Percentiles rank a stretch among this genome's conserved stretches.
Conservation (phyloP, 2,329 filamentous ascomycete genomes). For the Byssochlamys sp. region DNA sequence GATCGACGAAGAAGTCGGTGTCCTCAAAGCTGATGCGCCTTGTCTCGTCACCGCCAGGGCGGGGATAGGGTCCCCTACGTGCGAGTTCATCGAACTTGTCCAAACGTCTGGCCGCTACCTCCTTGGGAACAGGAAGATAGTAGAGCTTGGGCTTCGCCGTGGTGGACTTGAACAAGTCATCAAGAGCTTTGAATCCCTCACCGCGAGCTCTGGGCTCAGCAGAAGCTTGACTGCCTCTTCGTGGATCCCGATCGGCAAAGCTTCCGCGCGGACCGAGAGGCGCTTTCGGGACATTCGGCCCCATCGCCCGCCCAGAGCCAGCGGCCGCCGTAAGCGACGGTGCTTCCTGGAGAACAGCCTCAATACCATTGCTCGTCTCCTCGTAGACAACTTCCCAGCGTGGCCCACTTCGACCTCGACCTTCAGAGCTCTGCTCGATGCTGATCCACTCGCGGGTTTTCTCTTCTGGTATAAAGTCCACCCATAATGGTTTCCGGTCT, state of each 20-base stretch:
- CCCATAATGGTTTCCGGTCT: conserved; percentile 72
- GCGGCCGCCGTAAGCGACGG: conserved; percentile 17
- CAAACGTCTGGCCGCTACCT: conserved; percentile 56
- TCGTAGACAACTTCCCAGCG: conserved; percentile 68
- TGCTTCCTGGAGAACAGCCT: conserved; percentile 48
- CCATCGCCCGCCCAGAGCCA: conserved; percentile 10
- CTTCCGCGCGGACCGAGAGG: conserved; percentile 18
- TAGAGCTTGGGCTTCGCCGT: conserved; percentile 56
- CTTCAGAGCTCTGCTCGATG: conserved; percentile 48
- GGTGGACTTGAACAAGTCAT: conserved; percentile 53
- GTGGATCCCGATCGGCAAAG: conserved; percentile 13
- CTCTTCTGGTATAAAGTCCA: conserved; percentile 77
- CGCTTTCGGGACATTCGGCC: conserved; percentile 4
- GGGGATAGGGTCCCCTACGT: conserved; percentile 27
- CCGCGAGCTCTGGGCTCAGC: conserved; percentile 15
- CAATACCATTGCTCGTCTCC: conserved; percentile 46
- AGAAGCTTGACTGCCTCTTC: conserved; percentile 16
- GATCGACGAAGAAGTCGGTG: conserved; percentile 57
- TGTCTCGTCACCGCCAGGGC: conserved; percentile 43
- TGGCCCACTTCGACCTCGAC: conserved; percentile 35
- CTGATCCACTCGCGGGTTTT: conserved; percentile 65
- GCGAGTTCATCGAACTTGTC: conserved; percentile 45
- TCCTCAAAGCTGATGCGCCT: conserved; percentile 67
- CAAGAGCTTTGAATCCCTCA: conserved; percentile 47
- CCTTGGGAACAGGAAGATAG: conserved; percentile 55